Evolutionary conservation across 129 eudicot genomes (phyloP).

Genomic region (Apium graveolens): DNA sequence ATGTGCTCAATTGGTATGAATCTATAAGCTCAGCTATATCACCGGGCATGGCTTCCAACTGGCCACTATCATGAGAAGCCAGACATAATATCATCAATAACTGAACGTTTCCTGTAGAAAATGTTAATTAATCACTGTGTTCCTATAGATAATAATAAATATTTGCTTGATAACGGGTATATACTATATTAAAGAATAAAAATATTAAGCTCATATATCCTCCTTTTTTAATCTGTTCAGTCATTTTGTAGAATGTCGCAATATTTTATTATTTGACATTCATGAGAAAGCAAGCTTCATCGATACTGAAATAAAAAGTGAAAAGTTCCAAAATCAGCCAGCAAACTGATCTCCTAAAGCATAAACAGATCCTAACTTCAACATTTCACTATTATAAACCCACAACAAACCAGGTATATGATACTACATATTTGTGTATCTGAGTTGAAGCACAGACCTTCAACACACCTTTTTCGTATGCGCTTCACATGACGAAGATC

Average conservation of each 20-base stretch:
- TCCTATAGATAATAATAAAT: not conserved
- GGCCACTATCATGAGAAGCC: constrained; percentile 43
- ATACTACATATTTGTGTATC: not conserved
- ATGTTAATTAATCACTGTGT: not conserved
- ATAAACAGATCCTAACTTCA: not conserved
- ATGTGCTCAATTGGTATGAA: constrained; percentile 65
- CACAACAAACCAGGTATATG: not conserved
- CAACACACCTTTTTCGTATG: constrained; percentile 40
- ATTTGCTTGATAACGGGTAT: not conserved
- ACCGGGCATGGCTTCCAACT: constrained; percentile 33
- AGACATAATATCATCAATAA: constrained; percentile 62
- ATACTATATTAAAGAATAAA: not conserved
- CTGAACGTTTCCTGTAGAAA: constrained; percentile 41
- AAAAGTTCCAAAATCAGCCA: not conserved
- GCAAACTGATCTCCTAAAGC: not conserved
- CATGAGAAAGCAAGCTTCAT: not conserved
- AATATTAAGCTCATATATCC: not conserved
- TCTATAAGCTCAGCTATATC: constrained; percentile 59
- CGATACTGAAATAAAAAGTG: not conserved
- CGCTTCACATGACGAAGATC: constrained; percentile 83
- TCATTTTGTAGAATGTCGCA: not conserved
- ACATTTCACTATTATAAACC: not conserved
- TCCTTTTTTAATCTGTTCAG: not conserved
- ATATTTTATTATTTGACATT: not conserved
- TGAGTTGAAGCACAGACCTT: constrained; percentile 29